Conservation (phyloP, 129 eudicot species). For the Mikania micrantha region DNA sequence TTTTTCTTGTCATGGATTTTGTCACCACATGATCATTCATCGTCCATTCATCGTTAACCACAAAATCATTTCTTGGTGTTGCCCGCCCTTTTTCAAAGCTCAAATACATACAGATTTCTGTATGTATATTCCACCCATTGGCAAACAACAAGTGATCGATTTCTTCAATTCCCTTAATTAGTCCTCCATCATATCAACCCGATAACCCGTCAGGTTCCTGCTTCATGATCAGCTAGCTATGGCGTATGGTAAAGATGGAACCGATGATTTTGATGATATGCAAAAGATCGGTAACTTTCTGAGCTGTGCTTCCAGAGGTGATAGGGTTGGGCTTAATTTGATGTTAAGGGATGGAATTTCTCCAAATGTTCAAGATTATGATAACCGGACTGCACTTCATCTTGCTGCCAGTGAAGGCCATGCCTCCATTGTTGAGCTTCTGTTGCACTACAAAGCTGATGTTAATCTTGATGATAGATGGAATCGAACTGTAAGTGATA, state of each 20-base stretch:
- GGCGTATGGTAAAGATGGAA: slow-evolving; percentile 27
- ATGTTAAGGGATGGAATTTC: slow-evolving; percentile 52
- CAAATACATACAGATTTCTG: background rate
- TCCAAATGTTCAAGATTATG: slow-evolving; percentile 70
- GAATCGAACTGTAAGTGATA: slow-evolving; percentile 44
- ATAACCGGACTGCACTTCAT: slow-evolving; percentile 63
- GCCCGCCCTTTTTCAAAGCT: slow-evolving; percentile 17
- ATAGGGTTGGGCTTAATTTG: slow-evolving; percentile 55
- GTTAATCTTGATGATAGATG: slow-evolving; percentile 68
- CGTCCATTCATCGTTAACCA: slow-evolving; percentile 29
- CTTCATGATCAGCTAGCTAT: too few species aligned
- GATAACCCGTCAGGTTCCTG: too few species aligned
- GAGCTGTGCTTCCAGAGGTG: slow-evolving; percentile 62
- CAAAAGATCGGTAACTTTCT: slow-evolving; percentile 55
- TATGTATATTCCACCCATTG: background rate
- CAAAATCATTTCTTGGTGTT: slow-evolving; percentile 29
- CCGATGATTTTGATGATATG: slow-evolving; percentile 52
- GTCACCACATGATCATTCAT: too few species aligned
- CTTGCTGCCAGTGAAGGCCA: slow-evolving; percentile 79
- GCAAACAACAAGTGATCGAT: too few species aligned
- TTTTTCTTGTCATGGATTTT: background rate
- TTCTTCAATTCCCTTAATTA: too few species aligned
- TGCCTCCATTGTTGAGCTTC: slow-evolving; percentile 72
- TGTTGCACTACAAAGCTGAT: slow-evolving; percentile 57
- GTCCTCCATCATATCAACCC: too few species aligned